Evolutionary conservation across 139 green algal genomes (phyloP).

Genomic region (Micromonas commoda): DNA sequence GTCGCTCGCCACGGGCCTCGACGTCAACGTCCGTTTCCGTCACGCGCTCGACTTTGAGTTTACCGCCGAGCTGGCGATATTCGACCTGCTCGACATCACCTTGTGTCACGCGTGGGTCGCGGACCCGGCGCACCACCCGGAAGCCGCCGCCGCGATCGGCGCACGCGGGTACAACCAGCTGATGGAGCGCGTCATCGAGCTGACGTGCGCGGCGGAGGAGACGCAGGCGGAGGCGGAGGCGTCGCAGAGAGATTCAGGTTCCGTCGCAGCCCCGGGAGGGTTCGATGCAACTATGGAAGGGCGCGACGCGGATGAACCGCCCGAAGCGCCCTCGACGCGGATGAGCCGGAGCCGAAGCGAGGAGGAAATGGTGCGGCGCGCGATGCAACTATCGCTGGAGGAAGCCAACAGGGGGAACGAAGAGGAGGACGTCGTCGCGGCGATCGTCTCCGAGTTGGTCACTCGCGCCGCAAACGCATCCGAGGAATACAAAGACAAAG

Average conservation of each 20-base stretch:
- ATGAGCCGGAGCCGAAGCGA: not conserved
- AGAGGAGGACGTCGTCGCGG: not conserved
- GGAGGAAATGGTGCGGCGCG: not conserved
- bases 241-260: not conserved
- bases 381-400: not conserved
- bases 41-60: conserved; percentile 52
- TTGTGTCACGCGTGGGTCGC: conserved; percentile 92
- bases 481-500: too few relatives aligned
- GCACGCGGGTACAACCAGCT: conserved; percentile 74
- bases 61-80: conserved; percentile 75
- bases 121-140: conserved; percentile 47
- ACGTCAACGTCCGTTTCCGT: conserved; percentile 86
- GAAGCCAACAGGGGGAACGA: too few relatives aligned
- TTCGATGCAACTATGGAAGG: not conserved
- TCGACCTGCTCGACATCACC: conserved; percentile 88
- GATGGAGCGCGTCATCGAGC: conserved; percentile 55
- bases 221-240: not conserved
- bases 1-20: conserved; percentile 79
- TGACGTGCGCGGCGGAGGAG: conserved; percentile 8
- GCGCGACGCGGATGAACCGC: not conserved
- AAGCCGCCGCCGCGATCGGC: conserved; percentile 34
- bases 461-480: too few relatives aligned
- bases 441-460: too few relatives aligned
- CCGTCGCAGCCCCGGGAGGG: not conserved
- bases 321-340: too few relatives aligned